Base-by-base conservation (phyloP, 164 flowering plant genomes). In the Chloranthus sessilifolius region DNA sequence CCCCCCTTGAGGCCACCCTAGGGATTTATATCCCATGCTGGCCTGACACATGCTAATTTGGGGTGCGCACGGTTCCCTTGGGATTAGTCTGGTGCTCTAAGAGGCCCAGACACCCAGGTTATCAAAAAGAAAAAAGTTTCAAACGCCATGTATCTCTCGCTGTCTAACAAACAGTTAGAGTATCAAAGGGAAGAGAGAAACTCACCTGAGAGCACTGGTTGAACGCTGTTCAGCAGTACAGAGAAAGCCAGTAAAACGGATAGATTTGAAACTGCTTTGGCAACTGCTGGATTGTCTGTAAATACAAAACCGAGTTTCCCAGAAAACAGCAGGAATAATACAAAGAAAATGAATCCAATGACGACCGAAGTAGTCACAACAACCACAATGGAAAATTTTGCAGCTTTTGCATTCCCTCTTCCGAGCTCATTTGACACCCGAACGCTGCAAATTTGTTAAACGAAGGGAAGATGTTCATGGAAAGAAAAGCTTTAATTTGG, bases 401-500 rank as follows among this genome's bases (percentile, higher is more conserved):
- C 83, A 9, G 66, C 72, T 48, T 37, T 70, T 2, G 74, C 54
- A 46, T 56, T 73, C 31, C 83, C 77, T 50, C 67, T 63, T 34
- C 80, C 80, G 11, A 78, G 76, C 41, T 75, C 83, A 57, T 75
- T 78, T 7, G 78, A 60, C n/a, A 75, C 78, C 7, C 78, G 57
- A 16, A 74, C 73, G 43, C 82, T 68, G 54, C n/a, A 36, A 43
- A 12, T 19, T 61, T 25, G 19, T 44, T 21, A 17, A 28, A n/a
- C 1, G 16, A 29, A 29, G 8, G 42, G 37, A 10, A 59, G 8
- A 3, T 8, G 6, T 43, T 17, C 28, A 11, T n/a, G 20, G 35
- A 30, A 41, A 33, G 20, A 0, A 45, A 28, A 22, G 47, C 47
- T n/a, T 28, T 1, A 17, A 29, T 16, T 3, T 14, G 14, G 11